Evolutionary conservation across 1,139 yeast genomes (phyloP), one percentile per base, ranked within the genome.

Genomic region (Geotrichum macrosporum): DNA sequence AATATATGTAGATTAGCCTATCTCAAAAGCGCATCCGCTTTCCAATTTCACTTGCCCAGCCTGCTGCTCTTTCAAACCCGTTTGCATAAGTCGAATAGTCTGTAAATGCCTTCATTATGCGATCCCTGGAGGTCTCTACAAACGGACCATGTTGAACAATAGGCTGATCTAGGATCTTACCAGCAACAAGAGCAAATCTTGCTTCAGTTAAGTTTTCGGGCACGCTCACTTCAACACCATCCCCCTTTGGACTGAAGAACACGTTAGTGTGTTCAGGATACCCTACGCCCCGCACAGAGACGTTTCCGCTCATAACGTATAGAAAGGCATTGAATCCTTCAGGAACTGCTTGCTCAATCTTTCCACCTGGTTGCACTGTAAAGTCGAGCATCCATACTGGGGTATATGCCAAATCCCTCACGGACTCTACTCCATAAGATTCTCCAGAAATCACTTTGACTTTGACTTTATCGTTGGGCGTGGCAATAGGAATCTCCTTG

Each of bases 61-160:
- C 73, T 48, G 67, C 72, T 37, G 85, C 76, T 41, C 78, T 75
- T 61, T 81, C 94, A 61, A 87, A 87, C 1, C 94, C 94, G 62
- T 84, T 84, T 37, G 69, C 62, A 37, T 78, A 83, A 48, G 68
- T 64, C 62, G 81, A 86, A 63, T 82, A 87, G 62, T 84, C 92
- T 63, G 69, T 60, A 59, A 84, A 80, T 0, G 87, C 94, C 59
- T 81, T 69, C 55, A 76, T 74, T 52, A 86, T 81, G 56, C 77
- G 76, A 44, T 76, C 80, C 50, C 72, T 70, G 16, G 81, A 69
- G 8, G 81, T 77, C 52, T 85, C 92, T 13, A 84, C 94, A 63
- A 86, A 87, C 16, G 96, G 96, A 10, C 96, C 96, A 61, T 87
- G 84, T 63, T 88, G 95, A 33, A 85, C 85, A 46, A 84, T 75